Percentiles rank a stretch among this genome's conserved stretches.
Conservation (phyloP, 2,329 filamentous ascomycete species). For the Lojkania enalia region DNA sequence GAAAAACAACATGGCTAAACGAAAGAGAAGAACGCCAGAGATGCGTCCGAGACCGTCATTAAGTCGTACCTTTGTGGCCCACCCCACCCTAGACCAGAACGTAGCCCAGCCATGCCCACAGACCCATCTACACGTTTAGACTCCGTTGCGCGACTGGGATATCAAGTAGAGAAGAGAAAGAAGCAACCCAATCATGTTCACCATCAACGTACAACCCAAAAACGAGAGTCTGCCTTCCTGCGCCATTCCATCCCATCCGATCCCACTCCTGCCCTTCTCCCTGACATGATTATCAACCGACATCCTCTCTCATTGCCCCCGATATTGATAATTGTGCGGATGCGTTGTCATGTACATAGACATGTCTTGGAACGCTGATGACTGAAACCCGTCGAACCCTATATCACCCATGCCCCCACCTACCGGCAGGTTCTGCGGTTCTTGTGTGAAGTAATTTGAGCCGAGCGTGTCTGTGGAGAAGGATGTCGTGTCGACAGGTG, state of each 20-base stretch:
- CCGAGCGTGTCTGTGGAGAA: conserved; percentile 29
- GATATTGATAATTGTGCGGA: conserved; percentile 39
- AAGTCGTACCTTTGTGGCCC: not conserved
- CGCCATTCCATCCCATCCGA: not conserved
- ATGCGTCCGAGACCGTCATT: conserved; percentile 4
- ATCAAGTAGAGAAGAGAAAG: conserved; percentile 17
- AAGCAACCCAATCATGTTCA: not conserved
- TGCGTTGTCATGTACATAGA: conserved; percentile 35
- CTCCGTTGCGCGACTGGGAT: conserved; percentile 18
- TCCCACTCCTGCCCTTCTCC: not conserved
- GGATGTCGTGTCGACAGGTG: conserved; percentile 40
- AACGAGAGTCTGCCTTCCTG: conserved; percentile 7
- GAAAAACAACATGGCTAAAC: not conserved
- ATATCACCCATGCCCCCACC: conserved; percentile 24
- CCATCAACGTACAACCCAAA: conserved; percentile 8
- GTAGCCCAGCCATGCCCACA: not conserved
- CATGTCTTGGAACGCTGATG: conserved; percentile 37
- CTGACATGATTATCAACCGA: conserved; percentile 4
- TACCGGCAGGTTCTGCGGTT: conserved; percentile 30
- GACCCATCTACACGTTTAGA: conserved; percentile 1
- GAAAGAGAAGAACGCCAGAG: conserved; percentile 1
- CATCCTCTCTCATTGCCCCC: conserved; percentile 23
- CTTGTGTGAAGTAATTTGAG: conserved; percentile 35
- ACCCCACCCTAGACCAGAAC: not conserved
- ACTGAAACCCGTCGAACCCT: conserved; percentile 34